Evolutionary conservation across 2,329 filamentous ascomycete genomes (phyloP).

Genomic region (Zymoseptoria pseudotritici): DNA sequence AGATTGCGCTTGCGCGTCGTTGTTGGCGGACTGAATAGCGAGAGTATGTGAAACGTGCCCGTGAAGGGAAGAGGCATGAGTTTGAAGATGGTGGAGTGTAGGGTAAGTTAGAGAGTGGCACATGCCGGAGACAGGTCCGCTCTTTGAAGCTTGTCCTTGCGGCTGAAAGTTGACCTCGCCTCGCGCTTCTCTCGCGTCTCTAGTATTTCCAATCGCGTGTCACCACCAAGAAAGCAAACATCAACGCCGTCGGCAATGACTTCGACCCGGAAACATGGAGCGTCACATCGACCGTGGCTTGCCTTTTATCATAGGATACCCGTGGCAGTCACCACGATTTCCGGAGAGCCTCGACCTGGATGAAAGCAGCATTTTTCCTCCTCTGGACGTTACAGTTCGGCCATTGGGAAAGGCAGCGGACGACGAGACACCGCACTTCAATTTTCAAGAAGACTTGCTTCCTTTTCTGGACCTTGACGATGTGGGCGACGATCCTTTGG

Average conservation of each 20-base stretch:
- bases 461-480: conserved; percentile 33
- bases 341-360: conserved; percentile 1
- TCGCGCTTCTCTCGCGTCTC: not conserved
- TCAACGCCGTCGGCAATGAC: not conserved
- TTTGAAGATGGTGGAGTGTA: not conserved
- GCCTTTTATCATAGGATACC: conserved; percentile 18
- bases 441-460: conserved; percentile 7
- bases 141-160: not conserved
- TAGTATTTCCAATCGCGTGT: not conserved
- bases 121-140: not conserved
- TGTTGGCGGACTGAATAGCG: not conserved
- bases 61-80: not conserved
- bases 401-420: not conserved
- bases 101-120: not conserved
- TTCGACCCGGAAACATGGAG: not conserved
- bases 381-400: conserved; percentile 1
- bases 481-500: conserved; percentile 28
- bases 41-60: not conserved
- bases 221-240: not conserved
- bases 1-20: not conserved
- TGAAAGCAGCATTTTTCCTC: conserved; percentile 12
- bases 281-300: conserved; percentile 6
- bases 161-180: not conserved
- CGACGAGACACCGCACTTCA: conserved; percentile 3
- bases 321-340: conserved; percentile 14